phyloP scores from a whole-genome alignment of 2,329 filamentous ascomycete species.

The Exophiala phaeomuriformis region DNA sequence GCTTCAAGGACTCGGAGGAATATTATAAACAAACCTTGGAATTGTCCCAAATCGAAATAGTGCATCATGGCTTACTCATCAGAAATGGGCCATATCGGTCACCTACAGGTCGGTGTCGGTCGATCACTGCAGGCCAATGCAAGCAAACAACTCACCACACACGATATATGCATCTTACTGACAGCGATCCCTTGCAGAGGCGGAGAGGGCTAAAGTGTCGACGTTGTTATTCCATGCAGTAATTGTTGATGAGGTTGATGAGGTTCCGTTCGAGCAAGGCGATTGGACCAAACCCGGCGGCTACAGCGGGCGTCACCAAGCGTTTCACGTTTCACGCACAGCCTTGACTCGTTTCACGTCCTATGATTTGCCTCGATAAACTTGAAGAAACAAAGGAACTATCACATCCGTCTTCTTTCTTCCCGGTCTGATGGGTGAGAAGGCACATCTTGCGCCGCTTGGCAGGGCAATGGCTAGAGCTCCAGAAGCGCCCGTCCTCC shows the following conservation, averaged over 20 bases:
- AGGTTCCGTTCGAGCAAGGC: neutral
- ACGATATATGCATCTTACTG: no score
- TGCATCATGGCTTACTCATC: no score
- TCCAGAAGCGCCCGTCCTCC: neutral
- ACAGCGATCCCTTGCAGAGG: no score
- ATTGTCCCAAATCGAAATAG: no score
- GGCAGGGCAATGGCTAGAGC: conserved; percentile 7
- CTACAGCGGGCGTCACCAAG: conserved; percentile 8
- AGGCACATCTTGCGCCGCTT: neutral
- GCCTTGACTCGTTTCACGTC: conserved; percentile 1
- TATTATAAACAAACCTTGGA: no score
- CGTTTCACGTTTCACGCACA: conserved; percentile 9
- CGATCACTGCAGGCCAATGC: no score
- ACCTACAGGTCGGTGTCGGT: no score
- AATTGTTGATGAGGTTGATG: neutral
- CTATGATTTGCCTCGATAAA: conserved; percentile 2
- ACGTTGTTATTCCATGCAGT: no score
- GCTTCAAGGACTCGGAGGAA: no score
- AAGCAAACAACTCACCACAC: no score
- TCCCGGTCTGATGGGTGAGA: neutral
- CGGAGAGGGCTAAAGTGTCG: no score
- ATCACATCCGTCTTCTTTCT: conserved; percentile 6
- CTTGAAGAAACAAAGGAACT: neutral
- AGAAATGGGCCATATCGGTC: no score
- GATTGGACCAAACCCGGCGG: conserved; percentile 13